These are phyloP conservation scores for Cutaneotrichosporon dermatis DNA, from an alignment of 1,284 basidiomycete species.

Conservation along the genomic window DNA sequence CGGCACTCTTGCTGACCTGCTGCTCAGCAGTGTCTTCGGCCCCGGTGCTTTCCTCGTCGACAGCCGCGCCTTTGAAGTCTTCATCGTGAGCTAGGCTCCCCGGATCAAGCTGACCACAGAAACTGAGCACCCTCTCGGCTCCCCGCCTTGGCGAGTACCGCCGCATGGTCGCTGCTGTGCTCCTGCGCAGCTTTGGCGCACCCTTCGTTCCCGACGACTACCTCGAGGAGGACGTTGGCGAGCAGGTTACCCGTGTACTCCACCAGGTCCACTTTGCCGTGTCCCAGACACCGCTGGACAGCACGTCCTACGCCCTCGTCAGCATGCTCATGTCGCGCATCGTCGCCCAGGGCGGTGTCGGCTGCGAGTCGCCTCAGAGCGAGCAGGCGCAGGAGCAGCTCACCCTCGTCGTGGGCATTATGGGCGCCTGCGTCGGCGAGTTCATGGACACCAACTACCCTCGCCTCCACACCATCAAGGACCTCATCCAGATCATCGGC, in stretches of 20 bases:
- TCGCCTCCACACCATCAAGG: conserved; percentile 63
- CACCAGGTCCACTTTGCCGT: conserved; percentile 79
- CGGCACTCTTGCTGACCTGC: conserved; percentile 57
- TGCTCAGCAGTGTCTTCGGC: conserved; percentile 64
- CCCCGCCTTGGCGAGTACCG: conserved; percentile 65
- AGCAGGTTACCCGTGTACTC: conserved; percentile 75
- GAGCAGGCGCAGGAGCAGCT: conserved; percentile 86
- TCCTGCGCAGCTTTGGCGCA: conserved; percentile 65
- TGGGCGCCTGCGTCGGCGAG: conserved; percentile 79
- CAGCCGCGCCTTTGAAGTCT: conserved; percentile 63
- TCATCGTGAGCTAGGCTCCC: conserved; percentile 49
- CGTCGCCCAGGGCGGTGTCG: conserved; percentile 65
- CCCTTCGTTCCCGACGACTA: conserved; percentile 68
- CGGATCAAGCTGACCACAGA: background rate
- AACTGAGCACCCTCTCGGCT: conserved; percentile 49
- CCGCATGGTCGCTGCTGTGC: conserved; percentile 72
- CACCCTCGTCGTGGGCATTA: conserved; percentile 73
- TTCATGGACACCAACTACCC: conserved; percentile 70
- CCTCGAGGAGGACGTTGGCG: conserved; percentile 59
- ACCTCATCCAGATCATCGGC: conserved; percentile 70
- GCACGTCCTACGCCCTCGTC: conserved; percentile 75
- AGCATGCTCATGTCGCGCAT: conserved; percentile 73
- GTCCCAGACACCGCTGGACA: conserved; percentile 77
- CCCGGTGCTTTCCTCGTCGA: conserved; percentile 61
- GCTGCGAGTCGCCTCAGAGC: conserved; percentile 54